phyloP scores from a whole-genome alignment of 2,329 filamentous ascomycete species.

The Talaromyces sp. region DNA sequence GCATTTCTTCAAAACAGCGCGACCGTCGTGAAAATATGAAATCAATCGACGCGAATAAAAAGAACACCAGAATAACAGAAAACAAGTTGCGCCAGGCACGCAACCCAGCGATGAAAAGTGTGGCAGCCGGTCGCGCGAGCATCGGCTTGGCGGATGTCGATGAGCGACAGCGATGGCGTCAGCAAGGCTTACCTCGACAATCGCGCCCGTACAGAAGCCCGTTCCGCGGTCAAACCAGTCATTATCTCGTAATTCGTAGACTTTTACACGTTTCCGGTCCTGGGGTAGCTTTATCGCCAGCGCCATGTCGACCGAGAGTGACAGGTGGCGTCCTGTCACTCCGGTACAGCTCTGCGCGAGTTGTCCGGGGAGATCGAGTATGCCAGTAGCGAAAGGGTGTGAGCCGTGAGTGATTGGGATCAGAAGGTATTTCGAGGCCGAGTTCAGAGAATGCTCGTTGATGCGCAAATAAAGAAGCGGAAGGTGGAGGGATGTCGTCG shows the following conservation, averaged over 20 bases:
- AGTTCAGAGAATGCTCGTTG: neutral
- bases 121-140: constrained; percentile 17
- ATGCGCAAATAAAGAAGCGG: neutral
- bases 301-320: constrained; percentile 45
- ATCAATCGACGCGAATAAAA: neutral
- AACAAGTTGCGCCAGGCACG: constrained; percentile 21
- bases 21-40: neutral
- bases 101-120: neutral
- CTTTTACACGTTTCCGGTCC: constrained; percentile 75
- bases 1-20: constrained; percentile 12
- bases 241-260: constrained; percentile 97
- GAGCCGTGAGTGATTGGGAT: neutral
- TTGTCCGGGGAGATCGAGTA: constrained; percentile 9
- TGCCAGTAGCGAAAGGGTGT: neutral
- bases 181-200: constrained; percentile 62
- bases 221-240: constrained; percentile 99
- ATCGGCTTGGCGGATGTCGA: constrained; percentile 4
- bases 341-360: constrained; percentile 27
- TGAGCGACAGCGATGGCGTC: constrained; percentile 10
- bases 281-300: constrained; percentile 49
- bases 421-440: neutral
- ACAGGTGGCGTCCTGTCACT: constrained; percentile 40
- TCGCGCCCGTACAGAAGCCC: constrained; percentile 83
- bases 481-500: neutral
- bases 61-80: neutral